A percentile compares a stretch with the other conserved stretches of the same genome.
These are phyloP conservation scores for Plasmopara viticola DNA, from an alignment of 352 stramenopile genomes.

Conservation along the genomic window DNA sequence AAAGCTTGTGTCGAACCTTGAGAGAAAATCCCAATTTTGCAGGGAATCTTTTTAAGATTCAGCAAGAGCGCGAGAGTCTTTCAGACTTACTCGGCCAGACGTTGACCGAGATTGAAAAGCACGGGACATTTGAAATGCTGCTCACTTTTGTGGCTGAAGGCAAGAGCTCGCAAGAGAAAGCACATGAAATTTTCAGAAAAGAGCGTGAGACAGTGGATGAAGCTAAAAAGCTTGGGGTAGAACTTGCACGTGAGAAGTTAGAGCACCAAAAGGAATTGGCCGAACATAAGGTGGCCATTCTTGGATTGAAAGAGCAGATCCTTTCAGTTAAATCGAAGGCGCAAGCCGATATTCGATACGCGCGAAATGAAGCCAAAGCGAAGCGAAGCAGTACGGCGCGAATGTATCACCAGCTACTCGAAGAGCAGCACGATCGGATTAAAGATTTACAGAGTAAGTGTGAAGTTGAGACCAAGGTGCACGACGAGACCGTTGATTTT, in stretches of 20 bases:
- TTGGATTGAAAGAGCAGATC: slow-evolving; percentile 81
- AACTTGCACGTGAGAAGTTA: slow-evolving; percentile 68
- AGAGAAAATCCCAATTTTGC: slow-evolving; percentile 92
- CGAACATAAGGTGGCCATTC: slow-evolving; percentile 63
- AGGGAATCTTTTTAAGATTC: slow-evolving; percentile 89
- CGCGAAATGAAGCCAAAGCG: slow-evolving; percentile 75
- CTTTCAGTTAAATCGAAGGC: slow-evolving; percentile 79
- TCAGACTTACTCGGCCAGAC: slow-evolving; percentile 68
- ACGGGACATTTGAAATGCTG: slow-evolving; percentile 71
- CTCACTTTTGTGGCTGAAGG: slow-evolving; percentile 71
- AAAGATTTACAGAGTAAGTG: slow-evolving; percentile 57
- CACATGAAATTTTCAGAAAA: slow-evolving; percentile 77
- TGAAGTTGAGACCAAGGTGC: slow-evolving; percentile 56
- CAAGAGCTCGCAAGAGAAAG: slow-evolving; percentile 67
- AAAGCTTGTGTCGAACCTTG: slow-evolving; percentile 88
- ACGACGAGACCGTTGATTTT: slow-evolving; percentile 73
- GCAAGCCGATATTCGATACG: slow-evolving; percentile 76
- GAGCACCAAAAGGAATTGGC: slow-evolving; percentile 76
- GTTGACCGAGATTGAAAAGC: slow-evolving; percentile 59
- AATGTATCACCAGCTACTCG: slow-evolving; percentile 76
- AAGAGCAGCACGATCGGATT: slow-evolving; percentile 69
- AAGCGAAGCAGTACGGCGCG: slow-evolving; percentile 73
- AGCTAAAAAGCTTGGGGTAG: slow-evolving; percentile 77
- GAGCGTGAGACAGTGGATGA: slow-evolving; percentile 83
- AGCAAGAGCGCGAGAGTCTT: slow-evolving; percentile 82